Evolutionary conservation across 2,329 filamentous ascomycete genomes (phyloP), one percentile per base, ranked within the genome.

Genomic region (Ophiostoma novo-ulmi): DNA sequence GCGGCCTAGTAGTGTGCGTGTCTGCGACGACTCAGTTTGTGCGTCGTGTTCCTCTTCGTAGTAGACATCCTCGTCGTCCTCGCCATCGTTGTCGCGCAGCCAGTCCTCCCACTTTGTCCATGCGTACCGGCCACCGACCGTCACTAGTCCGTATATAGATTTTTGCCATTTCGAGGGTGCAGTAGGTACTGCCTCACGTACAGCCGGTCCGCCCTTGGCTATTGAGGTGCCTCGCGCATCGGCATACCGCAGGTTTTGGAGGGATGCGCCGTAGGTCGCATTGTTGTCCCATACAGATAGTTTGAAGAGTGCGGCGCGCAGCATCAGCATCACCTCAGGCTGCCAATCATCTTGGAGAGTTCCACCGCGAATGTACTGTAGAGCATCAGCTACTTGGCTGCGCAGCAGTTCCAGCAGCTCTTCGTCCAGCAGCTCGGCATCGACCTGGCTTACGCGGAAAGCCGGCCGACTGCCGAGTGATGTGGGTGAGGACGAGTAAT

Each of bases 261-360:
- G 83, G 48, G 92, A 89, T 13, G 95, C 95, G 72, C 95, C 95
- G 79, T 99, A 98, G 5, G 92, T 96, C 55, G 95, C 92, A 79
- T 97, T 90, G 79, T 97, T 92, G 79, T 98, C 94, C 95, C 95
- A 99, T 71, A 99, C 89, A 20, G 91, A 93, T 73, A 99, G 86
- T 80, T 99, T 99, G 84, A 97, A 99, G 8, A 99, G 83, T 3
- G 93, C 83, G 1, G 90, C 88, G 66, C 94, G 86, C 70, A 99
- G 83, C 0, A 84, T 86, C 38, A 97, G 84, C 73, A 91, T 84
- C 70, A 98, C 94, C 81, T 98, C 95, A 69, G 91, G 85, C 17
- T 89, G 89, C 89, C 92, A 97, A 76, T 97, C 92, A 78, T 97
- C 93, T 71, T 91, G 87, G 64, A 97, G 80, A 78, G 94, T 82